Evolutionary conservation across 192 early-diverging fungal species (phyloP).

Genomic region (Pilaira anomala): DNA sequence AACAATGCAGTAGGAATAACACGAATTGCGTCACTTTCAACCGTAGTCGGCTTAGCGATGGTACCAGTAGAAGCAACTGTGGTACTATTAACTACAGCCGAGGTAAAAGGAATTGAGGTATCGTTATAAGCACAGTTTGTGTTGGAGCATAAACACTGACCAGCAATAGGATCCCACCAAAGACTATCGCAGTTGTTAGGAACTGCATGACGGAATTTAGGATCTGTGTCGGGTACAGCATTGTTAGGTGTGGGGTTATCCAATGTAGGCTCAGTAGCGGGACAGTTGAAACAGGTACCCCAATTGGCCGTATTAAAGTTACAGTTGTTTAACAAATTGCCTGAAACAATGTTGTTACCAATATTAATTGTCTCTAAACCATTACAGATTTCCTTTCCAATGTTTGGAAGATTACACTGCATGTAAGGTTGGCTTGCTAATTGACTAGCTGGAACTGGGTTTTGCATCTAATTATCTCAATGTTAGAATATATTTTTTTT

Average conservation of each 20-base stretch:
- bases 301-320: slow-evolving; percentile 48
- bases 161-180: slow-evolving; percentile 68
- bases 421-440: slow-evolving; percentile 64
- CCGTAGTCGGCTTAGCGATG: not conserved
- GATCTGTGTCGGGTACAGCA: slow-evolving; percentile 21
- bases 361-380: slow-evolving; percentile 51
- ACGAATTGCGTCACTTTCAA: not conserved
- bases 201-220: slow-evolving; percentile 42
- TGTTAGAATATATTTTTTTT: not conserved
- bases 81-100: slow-evolving; percentile 7
- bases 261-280: slow-evolving; percentile 35
- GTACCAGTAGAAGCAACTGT: not conserved
- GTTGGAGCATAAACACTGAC: slow-evolving; percentile 57
- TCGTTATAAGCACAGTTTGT: slow-evolving; percentile 58
- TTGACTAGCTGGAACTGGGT: slow-evolving; percentile 68
- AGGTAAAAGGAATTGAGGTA: slow-evolving; percentile 25
- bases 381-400: slow-evolving; percentile 68
- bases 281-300: slow-evolving; percentile 58
- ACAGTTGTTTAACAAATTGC: slow-evolving; percentile 39
- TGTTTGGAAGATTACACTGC: slow-evolving; percentile 54
- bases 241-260: slow-evolving; percentile 43
- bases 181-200: slow-evolving; percentile 63
- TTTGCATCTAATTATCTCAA: slow-evolving; percentile 51
- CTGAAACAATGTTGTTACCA: slow-evolving; percentile 35
- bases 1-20: not conserved